A percentile compares a stretch with the other conserved stretches of the same genome.
phyloP scores from a whole-genome alignment of 2,329 filamentous ascomycete genomes.

The Paecilomyces formosus region DNA sequence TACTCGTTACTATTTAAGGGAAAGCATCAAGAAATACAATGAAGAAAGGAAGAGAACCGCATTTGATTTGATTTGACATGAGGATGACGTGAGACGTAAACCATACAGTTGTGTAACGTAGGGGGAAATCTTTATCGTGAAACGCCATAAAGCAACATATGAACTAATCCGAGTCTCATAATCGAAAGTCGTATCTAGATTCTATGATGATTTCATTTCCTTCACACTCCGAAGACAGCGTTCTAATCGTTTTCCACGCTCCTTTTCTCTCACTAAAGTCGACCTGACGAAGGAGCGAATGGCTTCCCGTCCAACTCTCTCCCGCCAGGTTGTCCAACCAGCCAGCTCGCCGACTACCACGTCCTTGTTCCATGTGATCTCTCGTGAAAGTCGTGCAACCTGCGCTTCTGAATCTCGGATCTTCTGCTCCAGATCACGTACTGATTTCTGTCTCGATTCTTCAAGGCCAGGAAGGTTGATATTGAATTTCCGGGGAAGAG shows the following conservation, averaged over 20 bases:
- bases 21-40: background rate
- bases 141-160: background rate
- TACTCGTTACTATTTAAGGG: background rate
- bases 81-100: background rate
- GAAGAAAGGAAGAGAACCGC: background rate
- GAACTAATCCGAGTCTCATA: background rate
- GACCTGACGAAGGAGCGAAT: constrained; percentile 68
- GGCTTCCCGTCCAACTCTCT: constrained; percentile 65
- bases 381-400: constrained; percentile 65
- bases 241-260: constrained; percentile 70
- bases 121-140: background rate
- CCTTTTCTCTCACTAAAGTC: constrained; percentile 73
- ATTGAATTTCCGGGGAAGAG: constrained; percentile 39
- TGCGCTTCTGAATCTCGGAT: constrained; percentile 64
- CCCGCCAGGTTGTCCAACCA: constrained; percentile 87
- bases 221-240: constrained; percentile 63
- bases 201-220: constrained; percentile 8
- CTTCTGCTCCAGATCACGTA: constrained; percentile 77
- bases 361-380: constrained; percentile 86
- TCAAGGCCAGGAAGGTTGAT: constrained; percentile 54
- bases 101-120: background rate
- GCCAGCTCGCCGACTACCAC: constrained; percentile 87
- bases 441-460: constrained; percentile 73
- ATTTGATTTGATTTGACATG: background rate
- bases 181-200: background rate